These are phyloP conservation scores for Paecilomyces fulvus DNA, from an alignment of 2,329 filamentous ascomycete genomes.

Conservation along the genomic window DNA sequence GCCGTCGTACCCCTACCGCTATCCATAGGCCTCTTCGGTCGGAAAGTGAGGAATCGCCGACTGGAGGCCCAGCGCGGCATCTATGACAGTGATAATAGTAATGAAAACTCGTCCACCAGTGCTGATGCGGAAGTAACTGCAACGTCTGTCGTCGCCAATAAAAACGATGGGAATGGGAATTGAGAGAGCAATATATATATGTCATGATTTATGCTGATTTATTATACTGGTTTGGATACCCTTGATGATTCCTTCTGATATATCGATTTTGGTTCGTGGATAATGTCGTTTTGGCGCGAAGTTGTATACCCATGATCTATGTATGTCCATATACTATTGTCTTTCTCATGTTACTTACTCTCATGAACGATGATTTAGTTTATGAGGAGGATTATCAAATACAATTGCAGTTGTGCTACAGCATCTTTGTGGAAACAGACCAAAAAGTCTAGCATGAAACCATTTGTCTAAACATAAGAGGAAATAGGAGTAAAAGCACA, in stretches of 20 bases:
- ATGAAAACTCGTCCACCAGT: neutral
- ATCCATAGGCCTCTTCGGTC: conserved; percentile 61
- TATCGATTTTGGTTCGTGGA: neutral
- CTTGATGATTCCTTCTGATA: neutral
- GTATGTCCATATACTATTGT: too few relatives aligned
- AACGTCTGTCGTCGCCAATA: neutral
- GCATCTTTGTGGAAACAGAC: neutral
- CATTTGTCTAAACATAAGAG: conserved; percentile 12
- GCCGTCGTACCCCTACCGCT: conserved; percentile 60
- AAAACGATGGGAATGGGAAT: neutral
- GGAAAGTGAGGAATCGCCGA: conserved; percentile 31
- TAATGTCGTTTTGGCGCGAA: too few relatives aligned
- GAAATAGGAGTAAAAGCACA: conserved; percentile 24
- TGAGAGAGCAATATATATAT: neutral
- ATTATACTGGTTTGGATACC: neutral
- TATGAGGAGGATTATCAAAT: neutral
- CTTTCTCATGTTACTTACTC: too few relatives aligned
- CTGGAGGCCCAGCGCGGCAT: conserved; percentile 28
- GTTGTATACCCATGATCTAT: too few relatives aligned
- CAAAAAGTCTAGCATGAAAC: neutral
- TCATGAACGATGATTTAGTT: neutral
- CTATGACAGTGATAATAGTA: neutral
- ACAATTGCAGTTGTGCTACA: neutral
- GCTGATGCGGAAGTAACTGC: neutral
- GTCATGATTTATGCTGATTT: neutral